These are phyloP conservation scores for Sanghuangporus weigelae DNA, from an alignment of 1,284 basidiomycete species.

Conservation along the genomic window DNA sequence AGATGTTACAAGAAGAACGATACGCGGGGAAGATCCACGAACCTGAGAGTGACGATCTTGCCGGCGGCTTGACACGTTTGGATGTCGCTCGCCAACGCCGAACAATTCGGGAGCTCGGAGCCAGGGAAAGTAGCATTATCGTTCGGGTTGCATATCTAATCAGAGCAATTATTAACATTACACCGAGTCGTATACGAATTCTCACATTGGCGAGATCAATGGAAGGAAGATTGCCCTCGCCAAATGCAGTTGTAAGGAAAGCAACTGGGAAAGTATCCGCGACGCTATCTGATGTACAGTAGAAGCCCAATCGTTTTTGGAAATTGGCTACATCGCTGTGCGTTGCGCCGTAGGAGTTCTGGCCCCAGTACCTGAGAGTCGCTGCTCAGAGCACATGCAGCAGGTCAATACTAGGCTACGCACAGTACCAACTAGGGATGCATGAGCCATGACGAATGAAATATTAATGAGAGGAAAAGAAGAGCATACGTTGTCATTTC, in stretches of 20 bases:
- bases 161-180: not conserved
- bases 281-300: slow-evolving; percentile 30
- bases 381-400: not conserved
- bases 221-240: slow-evolving; percentile 48
- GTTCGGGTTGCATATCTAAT: slow-evolving; percentile 44
- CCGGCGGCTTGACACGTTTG: slow-evolving; percentile 56
- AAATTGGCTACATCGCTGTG: slow-evolving; percentile 40
- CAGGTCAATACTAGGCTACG: not conserved
- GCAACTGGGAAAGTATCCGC: slow-evolving; percentile 55
- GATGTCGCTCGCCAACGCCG: slow-evolving; percentile 49
- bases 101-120: slow-evolving; percentile 52
- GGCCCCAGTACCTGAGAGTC: slow-evolving; percentile 33
- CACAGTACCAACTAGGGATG: slow-evolving; percentile 1
- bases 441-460: not conserved
- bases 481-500: slow-evolving; percentile 26
- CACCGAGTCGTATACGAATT: not conserved
- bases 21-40: not conserved
- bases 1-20: not conserved
- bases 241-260: slow-evolving; percentile 55
- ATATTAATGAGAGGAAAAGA: not conserved
- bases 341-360: slow-evolving; percentile 55
- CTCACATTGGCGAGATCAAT: slow-evolving; percentile 57
- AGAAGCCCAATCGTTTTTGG: slow-evolving; percentile 44
- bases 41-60: slow-evolving; percentile 56
- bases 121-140: slow-evolving; percentile 44